These are phyloP conservation scores for Phytophthora podocarpi DNA, from an alignment of 352 stramenopile species.

Conservation along the genomic window DNA sequence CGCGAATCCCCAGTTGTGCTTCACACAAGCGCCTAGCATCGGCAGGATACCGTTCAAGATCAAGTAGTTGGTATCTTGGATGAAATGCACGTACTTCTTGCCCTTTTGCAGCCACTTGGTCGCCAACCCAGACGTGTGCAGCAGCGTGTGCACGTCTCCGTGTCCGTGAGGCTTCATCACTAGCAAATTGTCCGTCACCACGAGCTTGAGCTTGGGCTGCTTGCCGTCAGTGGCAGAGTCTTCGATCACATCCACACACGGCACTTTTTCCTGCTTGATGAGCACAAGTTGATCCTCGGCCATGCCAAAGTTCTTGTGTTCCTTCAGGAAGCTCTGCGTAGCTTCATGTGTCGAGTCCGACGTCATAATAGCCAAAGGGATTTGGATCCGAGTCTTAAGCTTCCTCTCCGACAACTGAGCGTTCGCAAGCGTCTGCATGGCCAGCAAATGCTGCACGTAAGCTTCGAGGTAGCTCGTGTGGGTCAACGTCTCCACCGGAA, in stretches of 20 bases:
- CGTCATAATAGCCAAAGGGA: constrained; percentile 96
- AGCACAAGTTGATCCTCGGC: constrained; percentile 91
- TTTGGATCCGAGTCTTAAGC: constrained; percentile 31
- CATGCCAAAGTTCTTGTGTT: constrained; percentile 96
- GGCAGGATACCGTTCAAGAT: constrained; percentile 93
- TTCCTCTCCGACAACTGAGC: not conserved
- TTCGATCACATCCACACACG: constrained; percentile 64
- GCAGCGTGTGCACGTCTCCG: constrained; percentile 97
- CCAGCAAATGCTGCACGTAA: constrained; percentile 95
- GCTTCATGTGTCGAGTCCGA: no score
- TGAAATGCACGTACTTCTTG: constrained; percentile 96
- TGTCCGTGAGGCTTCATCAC: constrained; percentile 98
- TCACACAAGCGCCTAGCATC: constrained; percentile 87
- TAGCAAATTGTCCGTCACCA: constrained; percentile 48
- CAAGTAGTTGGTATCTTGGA: constrained; percentile 95
- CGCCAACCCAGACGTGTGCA: constrained; percentile 81
- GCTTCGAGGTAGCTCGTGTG: constrained; percentile 92
- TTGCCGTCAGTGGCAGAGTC: constrained; percentile 12
- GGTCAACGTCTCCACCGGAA: constrained; percentile 94
- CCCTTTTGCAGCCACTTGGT: constrained; percentile 71
- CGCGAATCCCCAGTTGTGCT: constrained; percentile 91
- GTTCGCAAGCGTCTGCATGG: constrained; percentile 74
- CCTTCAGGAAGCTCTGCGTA: constrained; percentile 91
- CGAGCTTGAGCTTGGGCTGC: constrained; percentile 85
- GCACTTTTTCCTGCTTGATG: constrained; percentile 98